These are phyloP conservation scores for Chloris gayana DNA, from an alignment of 176 grass and related monocot species.

Conservation along the genomic window DNA sequence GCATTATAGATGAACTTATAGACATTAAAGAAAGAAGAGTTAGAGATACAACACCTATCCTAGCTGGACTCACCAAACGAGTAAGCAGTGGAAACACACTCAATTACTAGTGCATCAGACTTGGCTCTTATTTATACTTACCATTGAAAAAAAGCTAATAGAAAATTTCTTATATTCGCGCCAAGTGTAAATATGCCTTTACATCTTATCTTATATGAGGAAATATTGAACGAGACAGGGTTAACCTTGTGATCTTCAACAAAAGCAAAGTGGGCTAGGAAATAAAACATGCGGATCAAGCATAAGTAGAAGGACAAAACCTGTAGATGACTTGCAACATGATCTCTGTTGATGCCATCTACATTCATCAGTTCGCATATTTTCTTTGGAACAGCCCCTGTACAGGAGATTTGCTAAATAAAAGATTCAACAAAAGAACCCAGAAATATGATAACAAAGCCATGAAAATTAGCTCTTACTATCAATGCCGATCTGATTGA, in stretches of 20 bases:
- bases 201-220: not conserved
- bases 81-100: not conserved
- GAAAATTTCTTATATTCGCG: not conserved
- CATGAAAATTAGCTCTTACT: slow-evolving; percentile 44
- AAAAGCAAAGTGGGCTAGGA: not conserved
- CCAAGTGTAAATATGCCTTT: not conserved
- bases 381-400: slow-evolving; percentile 70
- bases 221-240: not conserved
- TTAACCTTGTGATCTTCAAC: not conserved
- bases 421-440: not conserved
- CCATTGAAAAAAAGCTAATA: not conserved
- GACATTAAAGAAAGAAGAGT: not conserved
- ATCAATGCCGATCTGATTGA: slow-evolving; percentile 55
- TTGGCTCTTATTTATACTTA: too few relatives aligned
- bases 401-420: not conserved
- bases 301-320: slow-evolving; percentile 26
- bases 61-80: not conserved
- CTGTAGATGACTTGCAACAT: slow-evolving; percentile 77
- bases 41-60: not conserved
- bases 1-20: not conserved
- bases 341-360: slow-evolving; percentile 54
- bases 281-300: not conserved
- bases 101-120: not conserved
- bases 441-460: not conserved
- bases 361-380: slow-evolving; percentile 69